Conservation (phyloP, 108 stramenopile genomes). For the Skeletonema grethae region DNA sequence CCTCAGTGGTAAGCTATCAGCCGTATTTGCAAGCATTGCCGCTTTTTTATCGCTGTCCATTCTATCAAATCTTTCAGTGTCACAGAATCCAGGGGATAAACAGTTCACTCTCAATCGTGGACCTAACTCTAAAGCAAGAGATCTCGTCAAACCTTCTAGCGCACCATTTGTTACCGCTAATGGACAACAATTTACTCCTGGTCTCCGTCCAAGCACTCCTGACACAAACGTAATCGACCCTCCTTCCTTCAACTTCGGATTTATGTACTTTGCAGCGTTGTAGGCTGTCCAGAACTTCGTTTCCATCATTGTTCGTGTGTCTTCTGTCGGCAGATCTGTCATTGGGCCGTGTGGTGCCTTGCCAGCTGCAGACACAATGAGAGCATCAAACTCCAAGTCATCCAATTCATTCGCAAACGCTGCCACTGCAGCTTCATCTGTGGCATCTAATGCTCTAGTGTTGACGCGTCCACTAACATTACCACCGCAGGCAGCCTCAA, state of each 20-base stretch:
- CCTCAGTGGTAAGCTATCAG: constrained; percentile 56
- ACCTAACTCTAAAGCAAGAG: constrained; percentile 71
- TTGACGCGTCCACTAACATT: constrained; percentile 5
- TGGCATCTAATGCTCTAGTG: constrained; percentile 46
- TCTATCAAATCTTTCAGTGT: constrained; percentile 75
- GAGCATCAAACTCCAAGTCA: constrained; percentile 43
- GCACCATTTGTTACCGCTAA: constrained; percentile 69
- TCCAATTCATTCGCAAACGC: constrained; percentile 38
- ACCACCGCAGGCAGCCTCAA: neutral
- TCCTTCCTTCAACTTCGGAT: constrained; percentile 41
- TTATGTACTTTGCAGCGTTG: constrained; percentile 64
- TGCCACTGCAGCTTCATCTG: constrained; percentile 56
- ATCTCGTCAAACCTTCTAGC: constrained; percentile 64
- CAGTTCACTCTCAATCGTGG: constrained; percentile 65
- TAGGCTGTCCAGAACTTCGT: constrained; percentile 65
- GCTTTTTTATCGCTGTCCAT: constrained; percentile 49
- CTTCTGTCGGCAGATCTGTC: constrained; percentile 31
- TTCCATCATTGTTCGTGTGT: constrained; percentile 56
- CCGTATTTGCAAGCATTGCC: constrained; percentile 64
- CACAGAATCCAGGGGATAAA: constrained; percentile 70
- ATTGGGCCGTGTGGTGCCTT: constrained; percentile 65
- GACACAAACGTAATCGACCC: constrained; percentile 57
- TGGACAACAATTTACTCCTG: constrained; percentile 67
- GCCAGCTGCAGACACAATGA: constrained; percentile 67
- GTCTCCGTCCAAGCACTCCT: constrained; percentile 66